phyloP scores from a whole-genome alignment of 345 rosid species.

The Dovyalis caffra region DNA sequence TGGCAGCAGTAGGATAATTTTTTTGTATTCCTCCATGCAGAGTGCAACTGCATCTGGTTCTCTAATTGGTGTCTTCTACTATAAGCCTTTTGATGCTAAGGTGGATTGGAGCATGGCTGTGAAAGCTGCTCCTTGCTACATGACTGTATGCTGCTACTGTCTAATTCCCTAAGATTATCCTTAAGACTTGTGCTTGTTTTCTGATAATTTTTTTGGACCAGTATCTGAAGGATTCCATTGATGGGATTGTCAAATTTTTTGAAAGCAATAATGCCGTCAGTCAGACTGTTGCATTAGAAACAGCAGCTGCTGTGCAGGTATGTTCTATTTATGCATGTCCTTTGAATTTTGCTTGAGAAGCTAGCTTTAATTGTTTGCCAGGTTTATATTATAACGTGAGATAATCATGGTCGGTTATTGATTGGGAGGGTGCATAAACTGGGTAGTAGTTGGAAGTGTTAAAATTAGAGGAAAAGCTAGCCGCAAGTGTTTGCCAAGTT shows the following conservation, averaged over 20 bases:
- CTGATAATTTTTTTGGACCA: slow-evolving; percentile 38
- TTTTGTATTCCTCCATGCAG: slow-evolving; percentile 43
- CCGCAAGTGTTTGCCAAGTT: background rate
- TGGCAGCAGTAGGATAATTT: slow-evolving; percentile 13
- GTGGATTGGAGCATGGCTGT: slow-evolving; percentile 97
- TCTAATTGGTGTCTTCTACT: slow-evolving; percentile 74
- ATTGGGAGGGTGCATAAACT: background rate
- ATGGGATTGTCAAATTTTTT: slow-evolving; percentile 74
- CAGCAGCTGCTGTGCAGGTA: slow-evolving; percentile 99
- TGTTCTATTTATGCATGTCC: slow-evolving; percentile 4
- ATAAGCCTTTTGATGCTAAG: slow-evolving; percentile 90
- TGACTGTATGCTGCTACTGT: slow-evolving; percentile 61
- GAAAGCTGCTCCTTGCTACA: slow-evolving; percentile 96
- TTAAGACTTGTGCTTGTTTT: slow-evolving; percentile 5
- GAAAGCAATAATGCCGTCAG: slow-evolving; percentile 76
- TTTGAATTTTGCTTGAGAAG: background rate
- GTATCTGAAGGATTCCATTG: slow-evolving; percentile 89
- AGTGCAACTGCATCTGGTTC: slow-evolving; percentile 80
- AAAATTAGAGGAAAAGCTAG: background rate
- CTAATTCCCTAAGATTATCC: background rate
- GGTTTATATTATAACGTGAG: background rate
- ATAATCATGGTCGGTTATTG: background rate
- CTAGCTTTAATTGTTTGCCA: background rate
- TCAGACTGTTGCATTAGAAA: slow-evolving; percentile 89
- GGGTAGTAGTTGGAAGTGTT: background rate